phyloP scores from a whole-genome alignment of 352 stramenopile species.

The Pythium pectinolyticum region DNA sequence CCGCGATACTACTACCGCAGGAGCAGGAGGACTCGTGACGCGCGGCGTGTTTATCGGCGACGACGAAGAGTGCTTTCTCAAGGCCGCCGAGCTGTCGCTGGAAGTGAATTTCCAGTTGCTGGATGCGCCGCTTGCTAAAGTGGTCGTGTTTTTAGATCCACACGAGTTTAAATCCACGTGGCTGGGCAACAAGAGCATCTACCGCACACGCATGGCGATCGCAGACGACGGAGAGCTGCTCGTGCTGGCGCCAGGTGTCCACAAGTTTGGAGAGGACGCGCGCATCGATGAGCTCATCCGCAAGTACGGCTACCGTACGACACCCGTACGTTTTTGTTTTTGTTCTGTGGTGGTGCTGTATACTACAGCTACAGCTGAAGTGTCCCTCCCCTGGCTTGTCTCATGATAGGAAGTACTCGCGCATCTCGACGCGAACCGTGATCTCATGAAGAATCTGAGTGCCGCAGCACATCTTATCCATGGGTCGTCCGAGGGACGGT shows the following conservation, averaged over 20 bases:
- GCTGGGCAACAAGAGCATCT: conserved; percentile 98
- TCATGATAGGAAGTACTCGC: conserved; percentile 90
- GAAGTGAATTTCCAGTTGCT: conserved; percentile 97
- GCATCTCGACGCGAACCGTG: conserved; percentile 88
- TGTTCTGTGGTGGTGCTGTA: neutral
- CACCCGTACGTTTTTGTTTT: conserved; percentile 57
- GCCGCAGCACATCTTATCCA: conserved; percentile 97
- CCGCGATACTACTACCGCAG: conserved; percentile 35
- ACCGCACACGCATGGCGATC: conserved; percentile 97
- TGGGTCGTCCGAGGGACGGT: conserved; percentile 96
- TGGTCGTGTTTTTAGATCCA: conserved; percentile 96
- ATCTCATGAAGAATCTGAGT: conserved; percentile 95
- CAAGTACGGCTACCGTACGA: conserved; percentile 96
- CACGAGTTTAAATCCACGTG: conserved; percentile 98
- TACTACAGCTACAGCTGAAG: neutral
- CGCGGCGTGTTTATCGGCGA: conserved; percentile 95
- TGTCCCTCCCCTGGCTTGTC: neutral
- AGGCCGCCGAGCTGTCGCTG: conserved; percentile 92
- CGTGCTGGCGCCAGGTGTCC: conserved; percentile 93
- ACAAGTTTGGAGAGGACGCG: conserved; percentile 93
- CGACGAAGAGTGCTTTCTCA: conserved; percentile 95
- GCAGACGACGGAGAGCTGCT: conserved; percentile 94
- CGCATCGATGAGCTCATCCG: conserved; percentile 95
- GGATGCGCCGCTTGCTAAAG: conserved; percentile 88
- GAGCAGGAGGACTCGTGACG: conserved; percentile 73